These are phyloP conservation scores for Phytophthora boehmeriae DNA, from an alignment of 352 stramenopile genomes.

Conservation along the genomic window DNA sequence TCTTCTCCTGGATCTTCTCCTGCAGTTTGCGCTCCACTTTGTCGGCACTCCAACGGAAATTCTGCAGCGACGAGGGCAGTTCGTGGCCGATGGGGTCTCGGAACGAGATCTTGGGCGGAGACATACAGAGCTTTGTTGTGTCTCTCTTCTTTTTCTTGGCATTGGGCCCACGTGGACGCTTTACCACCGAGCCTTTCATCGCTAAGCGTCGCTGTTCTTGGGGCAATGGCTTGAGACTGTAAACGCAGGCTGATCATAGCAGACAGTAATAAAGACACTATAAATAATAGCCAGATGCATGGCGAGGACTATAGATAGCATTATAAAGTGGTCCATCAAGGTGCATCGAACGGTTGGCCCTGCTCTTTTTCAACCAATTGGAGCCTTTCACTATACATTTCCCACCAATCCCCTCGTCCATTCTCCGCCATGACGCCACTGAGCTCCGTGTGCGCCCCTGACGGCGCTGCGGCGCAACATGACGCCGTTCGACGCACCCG, in stretches of 20 bases:
- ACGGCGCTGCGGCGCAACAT: constrained; percentile 8
- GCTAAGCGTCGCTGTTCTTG: background rate
- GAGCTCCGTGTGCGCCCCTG: constrained; percentile 1
- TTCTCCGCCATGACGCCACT: constrained; percentile 20
- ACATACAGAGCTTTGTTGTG: constrained; percentile 42
- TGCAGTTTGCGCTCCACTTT: constrained; percentile 85
- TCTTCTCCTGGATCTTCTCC: constrained; percentile 88
- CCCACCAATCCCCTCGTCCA: constrained; percentile 1
- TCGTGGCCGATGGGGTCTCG: constrained; percentile 64
- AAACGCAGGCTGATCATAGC: constrained; percentile 13
- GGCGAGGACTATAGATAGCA: constrained; percentile 25
- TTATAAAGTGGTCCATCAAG: no score
- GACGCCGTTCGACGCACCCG: constrained; percentile 25
- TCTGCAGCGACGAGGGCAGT: constrained; percentile 65
- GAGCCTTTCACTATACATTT: no score
- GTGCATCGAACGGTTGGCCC: background rate
- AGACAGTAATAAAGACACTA: constrained; percentile 6
- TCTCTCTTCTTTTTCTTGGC: constrained; percentile 39
- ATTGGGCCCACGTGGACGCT: constrained; percentile 24
- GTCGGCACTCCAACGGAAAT: constrained; percentile 79
- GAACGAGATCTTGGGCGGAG: constrained; percentile 64
- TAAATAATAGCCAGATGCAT: background rate
- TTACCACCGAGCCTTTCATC: constrained; percentile 54
- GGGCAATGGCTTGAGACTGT: background rate
- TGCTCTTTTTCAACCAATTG: background rate